Evolutionary conservation across 2,329 filamentous ascomycete genomes (phyloP).

Genomic region (Diaporthe destruens): DNA sequence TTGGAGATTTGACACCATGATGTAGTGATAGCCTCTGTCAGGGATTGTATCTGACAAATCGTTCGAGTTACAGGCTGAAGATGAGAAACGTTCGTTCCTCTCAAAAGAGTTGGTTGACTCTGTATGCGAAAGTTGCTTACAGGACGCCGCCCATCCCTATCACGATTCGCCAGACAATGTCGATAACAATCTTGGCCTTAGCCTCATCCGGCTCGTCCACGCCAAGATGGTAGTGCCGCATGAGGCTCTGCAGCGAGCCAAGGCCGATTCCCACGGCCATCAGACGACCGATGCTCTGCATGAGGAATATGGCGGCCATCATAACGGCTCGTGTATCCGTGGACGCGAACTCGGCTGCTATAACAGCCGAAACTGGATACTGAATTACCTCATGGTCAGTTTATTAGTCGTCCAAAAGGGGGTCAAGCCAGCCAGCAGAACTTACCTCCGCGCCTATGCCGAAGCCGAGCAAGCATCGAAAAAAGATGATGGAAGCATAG

Average conservation of each 20-base stretch:
- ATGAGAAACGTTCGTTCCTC: neutral
- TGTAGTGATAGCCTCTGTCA: neutral
- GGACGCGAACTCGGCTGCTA: slow-evolving; percentile 48
- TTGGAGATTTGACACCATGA: neutral
- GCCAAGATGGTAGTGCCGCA: neutral
- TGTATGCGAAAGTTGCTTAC: neutral
- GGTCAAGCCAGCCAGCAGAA: neutral
- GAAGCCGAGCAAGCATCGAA: slow-evolving; percentile 45
- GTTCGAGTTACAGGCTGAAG: neutral
- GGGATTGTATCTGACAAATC: neutral
- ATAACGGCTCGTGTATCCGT: slow-evolving; percentile 47
- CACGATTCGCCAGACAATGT: slow-evolving; percentile 64
- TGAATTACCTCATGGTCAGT: slow-evolving; percentile 33
- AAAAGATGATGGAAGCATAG: slow-evolving; percentile 45
- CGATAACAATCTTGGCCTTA: slow-evolving; percentile 50
- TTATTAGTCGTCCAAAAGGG: neutral
- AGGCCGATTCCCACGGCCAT: slow-evolving; percentile 43
- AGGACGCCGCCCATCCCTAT: slow-evolving; percentile 60
- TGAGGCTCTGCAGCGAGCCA: slow-evolving; percentile 31
- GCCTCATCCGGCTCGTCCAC: slow-evolving; percentile 31
- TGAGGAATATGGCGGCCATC: slow-evolving; percentile 48
- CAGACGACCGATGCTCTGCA: slow-evolving; percentile 46
- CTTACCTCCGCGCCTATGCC: slow-evolving; percentile 49
- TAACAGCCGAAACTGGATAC: slow-evolving; percentile 49
- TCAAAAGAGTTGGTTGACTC: neutral